These are phyloP conservation scores for Amanita subjunquillea DNA, from an alignment of 768 basidiomycete species.

Conservation along the genomic window DNA sequence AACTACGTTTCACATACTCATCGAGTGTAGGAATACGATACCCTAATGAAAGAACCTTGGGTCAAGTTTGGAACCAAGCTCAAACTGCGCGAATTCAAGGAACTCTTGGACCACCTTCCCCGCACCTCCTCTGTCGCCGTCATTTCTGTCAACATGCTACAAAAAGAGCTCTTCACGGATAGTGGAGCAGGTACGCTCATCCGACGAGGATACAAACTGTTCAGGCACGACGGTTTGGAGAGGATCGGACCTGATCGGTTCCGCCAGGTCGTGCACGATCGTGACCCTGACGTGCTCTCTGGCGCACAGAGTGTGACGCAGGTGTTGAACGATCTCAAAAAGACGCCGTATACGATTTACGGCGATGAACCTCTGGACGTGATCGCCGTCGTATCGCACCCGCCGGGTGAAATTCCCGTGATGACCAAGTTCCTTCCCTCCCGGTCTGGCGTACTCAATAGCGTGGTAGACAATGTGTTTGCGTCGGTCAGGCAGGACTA, in stretches of 20 bases:
- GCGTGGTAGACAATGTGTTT: slow-evolving; percentile 95
- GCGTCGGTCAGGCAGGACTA: slow-evolving; percentile 94
- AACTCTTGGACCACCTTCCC: slow-evolving; percentile 94
- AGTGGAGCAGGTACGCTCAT: slow-evolving; percentile 97
- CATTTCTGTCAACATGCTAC: slow-evolving; percentile 85
- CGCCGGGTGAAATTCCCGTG: slow-evolving; percentile 79
- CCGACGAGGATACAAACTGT: slow-evolving; percentile 95
- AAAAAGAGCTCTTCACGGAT: slow-evolving; percentile 98
- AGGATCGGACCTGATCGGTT: slow-evolving; percentile 88
- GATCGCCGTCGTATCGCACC: slow-evolving; percentile 88
- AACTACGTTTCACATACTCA: background rate
- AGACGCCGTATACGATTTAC: slow-evolving; percentile 85
- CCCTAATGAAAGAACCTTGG: slow-evolving; percentile 96
- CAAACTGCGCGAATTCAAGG: slow-evolving; percentile 98
- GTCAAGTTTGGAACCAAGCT: slow-evolving; percentile 99
- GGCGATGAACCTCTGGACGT: slow-evolving; percentile 98
- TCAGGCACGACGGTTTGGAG: slow-evolving; percentile 78
- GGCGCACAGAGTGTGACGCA: slow-evolving; percentile 83
- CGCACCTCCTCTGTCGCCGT: slow-evolving; percentile 98
- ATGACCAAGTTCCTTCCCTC: slow-evolving; percentile 90
- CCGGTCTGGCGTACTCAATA: slow-evolving; percentile 84
- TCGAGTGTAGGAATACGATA: slow-evolving; percentile 76
- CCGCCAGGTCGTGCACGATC: slow-evolving; percentile 90
- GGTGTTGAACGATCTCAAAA: slow-evolving; percentile 72
- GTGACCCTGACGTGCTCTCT: slow-evolving; percentile 82